Percentiles rank a stretch among this genome's conserved stretches.
Conservation (phyloP, 179 eudicot genomes). For the Dionaea muscipula region DNA sequence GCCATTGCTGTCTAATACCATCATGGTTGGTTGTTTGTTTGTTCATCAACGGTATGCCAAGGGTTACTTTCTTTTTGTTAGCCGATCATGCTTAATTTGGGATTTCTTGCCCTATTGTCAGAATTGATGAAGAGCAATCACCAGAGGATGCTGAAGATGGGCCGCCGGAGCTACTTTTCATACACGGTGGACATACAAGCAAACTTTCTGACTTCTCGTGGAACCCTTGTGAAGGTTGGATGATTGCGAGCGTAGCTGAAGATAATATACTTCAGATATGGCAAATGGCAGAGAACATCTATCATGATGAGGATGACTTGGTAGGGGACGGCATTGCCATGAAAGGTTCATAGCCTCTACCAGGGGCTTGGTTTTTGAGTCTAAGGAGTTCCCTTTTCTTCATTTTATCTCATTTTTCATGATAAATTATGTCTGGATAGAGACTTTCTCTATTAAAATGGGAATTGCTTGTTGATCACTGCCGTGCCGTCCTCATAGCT, state of each 20-base stretch:
- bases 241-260: constrained; percentile 81
- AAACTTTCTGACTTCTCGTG: constrained; percentile 90
- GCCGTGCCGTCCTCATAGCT: too few relatives aligned
- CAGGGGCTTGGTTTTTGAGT: too few relatives aligned
- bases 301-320: constrained; percentile 74
- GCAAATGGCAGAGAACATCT: constrained; percentile 95
- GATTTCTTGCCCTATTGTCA: constrained; percentile 12
- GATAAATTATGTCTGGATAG: too few relatives aligned
- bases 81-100: neutral
- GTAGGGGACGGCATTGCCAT: constrained; percentile 38
- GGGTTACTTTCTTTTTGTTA: neutral
- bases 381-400: too few relatives aligned
- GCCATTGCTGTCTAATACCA: too few relatives aligned
- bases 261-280: constrained; percentile 88
- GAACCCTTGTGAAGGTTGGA: constrained; percentile 92
- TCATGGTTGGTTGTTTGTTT: too few relatives aligned
- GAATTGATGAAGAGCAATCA: constrained; percentile 68
- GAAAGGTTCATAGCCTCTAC: constrained; percentile 12
- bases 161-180: constrained; percentile 76
- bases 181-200: constrained; percentile 89
- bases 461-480: too few relatives aligned
- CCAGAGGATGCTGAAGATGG: constrained; percentile 89
- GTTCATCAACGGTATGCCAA: too few relatives aligned
- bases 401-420: too few relatives aligned
- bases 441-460: too few relatives aligned